phyloP scores from a whole-genome alignment of 148 eudicot species.

The Fallopia convolvulus region DNA sequence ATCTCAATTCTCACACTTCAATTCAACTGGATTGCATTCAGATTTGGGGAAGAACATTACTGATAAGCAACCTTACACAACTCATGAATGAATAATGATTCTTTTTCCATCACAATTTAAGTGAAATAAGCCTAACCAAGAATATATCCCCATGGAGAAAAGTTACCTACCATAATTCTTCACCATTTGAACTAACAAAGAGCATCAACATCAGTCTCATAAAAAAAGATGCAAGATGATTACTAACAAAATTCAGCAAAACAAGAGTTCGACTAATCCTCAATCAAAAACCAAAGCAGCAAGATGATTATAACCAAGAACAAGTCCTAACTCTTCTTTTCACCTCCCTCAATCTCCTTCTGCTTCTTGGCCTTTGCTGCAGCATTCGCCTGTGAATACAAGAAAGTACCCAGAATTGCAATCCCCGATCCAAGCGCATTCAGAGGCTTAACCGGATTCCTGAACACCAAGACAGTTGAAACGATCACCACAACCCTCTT shows the following conservation, averaged over 20 bases:
- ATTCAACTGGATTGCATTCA: background rate
- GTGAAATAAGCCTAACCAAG: background rate
- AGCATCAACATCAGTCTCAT: background rate
- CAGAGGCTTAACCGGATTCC: conserved; percentile 79
- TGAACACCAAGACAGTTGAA: conserved; percentile 65
- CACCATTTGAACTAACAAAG: background rate
- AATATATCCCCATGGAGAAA: background rate
- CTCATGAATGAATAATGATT: background rate
- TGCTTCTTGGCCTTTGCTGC: conserved; percentile 48
- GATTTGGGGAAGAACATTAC: no score
- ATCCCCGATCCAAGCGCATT: conserved; percentile 84
- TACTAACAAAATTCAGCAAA: background rate
- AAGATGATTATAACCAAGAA: background rate
- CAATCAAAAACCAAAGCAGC: background rate
- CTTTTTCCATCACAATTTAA: background rate
- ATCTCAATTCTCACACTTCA: background rate
- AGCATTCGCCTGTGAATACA: conserved; percentile 75
- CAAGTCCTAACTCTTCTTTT: conserved; percentile 36
- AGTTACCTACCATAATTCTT: background rate
- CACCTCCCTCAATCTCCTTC: conserved; percentile 28
- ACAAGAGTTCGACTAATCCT: background rate
- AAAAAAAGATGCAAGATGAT: background rate
- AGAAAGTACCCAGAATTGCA: conserved; percentile 77
- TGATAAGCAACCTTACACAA: background rate
- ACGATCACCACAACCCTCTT: conserved; percentile 87